Base-by-base conservation (phyloP, 139 green algal species). In the Astrephomene gubernaculifera region DNA sequence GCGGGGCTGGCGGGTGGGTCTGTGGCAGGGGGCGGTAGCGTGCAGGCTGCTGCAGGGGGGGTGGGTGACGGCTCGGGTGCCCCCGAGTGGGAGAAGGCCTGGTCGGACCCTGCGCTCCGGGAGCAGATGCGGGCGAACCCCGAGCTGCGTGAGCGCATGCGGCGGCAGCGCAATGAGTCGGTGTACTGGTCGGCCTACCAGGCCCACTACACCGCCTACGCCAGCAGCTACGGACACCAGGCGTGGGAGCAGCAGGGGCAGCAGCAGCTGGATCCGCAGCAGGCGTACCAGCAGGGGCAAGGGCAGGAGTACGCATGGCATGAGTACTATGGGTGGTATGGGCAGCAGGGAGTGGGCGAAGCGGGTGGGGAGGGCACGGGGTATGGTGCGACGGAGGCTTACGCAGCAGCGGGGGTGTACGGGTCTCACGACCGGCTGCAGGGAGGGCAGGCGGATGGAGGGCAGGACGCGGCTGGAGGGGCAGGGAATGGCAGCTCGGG, bases 161-260 rank as follows among this genome's bases (percentile, higher is more conserved):
- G 60, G n/a, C 29, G 41, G 9, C 17, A 17, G 39, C 39, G 60
- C 57, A 61, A 39, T 19, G 60, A 83, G 41, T 27, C 57, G 31
- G 60, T 83, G 29, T 73, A 83, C 76, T 44, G 36, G 52, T 36
- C 39, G 0, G 60, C 76, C 60, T 83, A 83, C 57, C 41, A 61
- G 41, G 76, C 76, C 6, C 76, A 83, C 61, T 72, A 64, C 57
- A 25, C 22, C 19, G 60, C 76, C n/a, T 73, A 73, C 76, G n/a
- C 44, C 24, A 29, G 29, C 74, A 82, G 74, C 74, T 82, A 82
- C 54, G 74, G 53, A n/a, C 39, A 71, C 39, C 54, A 82, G 7
- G 27, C 25, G 38, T 12, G 2, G 74, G 8, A n/a, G 4, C 10
- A n/a, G 39, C 54, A 82, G 74, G 3, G 35, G 0, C 8, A 69